Conservation (phyloP, 1,284 basidiomycete species). For the Marasmius tenuissimus region DNA sequence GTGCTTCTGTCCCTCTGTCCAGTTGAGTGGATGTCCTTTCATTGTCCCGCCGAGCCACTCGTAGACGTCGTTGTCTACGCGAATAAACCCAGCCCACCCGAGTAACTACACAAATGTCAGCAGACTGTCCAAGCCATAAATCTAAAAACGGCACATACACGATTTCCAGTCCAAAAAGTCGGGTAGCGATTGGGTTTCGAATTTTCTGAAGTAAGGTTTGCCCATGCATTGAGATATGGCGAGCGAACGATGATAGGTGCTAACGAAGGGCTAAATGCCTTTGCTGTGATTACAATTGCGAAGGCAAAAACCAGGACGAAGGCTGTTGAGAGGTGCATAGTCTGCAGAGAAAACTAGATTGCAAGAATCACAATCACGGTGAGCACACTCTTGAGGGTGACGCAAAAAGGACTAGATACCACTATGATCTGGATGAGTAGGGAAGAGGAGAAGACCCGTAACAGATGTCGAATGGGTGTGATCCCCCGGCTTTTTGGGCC, state of each 20-base stretch:
- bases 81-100: slow-evolving; percentile 6
- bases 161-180: background rate
- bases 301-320: no score
- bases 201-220: slow-evolving; percentile 6
- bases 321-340: no score
- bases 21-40: background rate
- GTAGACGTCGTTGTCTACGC: slow-evolving; percentile 1
- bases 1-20: background rate
- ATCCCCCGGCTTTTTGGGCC: no score
- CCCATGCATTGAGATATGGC: slow-evolving; percentile 36
- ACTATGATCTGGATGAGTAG: no score
- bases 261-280: background rate
- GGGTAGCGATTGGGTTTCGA: background rate
- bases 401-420: no score
- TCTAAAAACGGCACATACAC: background rate
- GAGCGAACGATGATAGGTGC: slow-evolving; percentile 34
- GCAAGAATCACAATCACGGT: no score
- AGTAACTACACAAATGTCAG: background rate
- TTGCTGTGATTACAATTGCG: no score
- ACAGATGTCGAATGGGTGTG: no score
- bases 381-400: no score
- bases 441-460: no score
- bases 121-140: no score
- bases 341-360: no score
- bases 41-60: slow-evolving; percentile 4